Percentiles rank a stretch among this genome's conserved stretches.
Conservation (phyloP, 495 filamentous ascomycete genomes). For the Hypoxylon subgilvum region DNA sequence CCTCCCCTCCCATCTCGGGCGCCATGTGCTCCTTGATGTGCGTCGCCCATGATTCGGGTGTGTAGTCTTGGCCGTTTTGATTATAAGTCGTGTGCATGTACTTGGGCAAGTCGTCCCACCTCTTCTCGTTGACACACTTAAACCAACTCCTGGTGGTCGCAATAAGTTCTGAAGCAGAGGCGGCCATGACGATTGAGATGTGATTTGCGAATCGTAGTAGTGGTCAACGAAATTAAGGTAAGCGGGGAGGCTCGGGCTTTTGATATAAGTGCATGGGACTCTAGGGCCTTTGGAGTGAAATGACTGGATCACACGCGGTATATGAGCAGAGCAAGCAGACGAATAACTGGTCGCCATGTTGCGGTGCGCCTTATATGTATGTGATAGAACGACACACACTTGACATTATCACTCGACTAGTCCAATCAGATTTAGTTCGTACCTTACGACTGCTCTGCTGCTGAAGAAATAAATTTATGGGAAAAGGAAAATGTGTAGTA, state of each 20-base stretch:
- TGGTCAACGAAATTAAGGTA: no score
- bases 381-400: background rate
- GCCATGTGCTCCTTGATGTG: constrained; percentile 21
- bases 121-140: constrained; percentile 31
- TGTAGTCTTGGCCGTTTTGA: constrained; percentile 29
- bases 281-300: no score
- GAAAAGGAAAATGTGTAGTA: no score
- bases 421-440: background rate
- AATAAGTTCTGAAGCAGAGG: constrained; percentile 20
- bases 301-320: background rate
- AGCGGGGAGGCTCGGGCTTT: no score
- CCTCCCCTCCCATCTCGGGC: constrained; percentile 21
- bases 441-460: no score
- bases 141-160: constrained; percentile 23
- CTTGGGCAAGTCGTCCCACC: constrained; percentile 21
- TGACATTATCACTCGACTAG: background rate
- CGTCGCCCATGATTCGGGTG: constrained; percentile 19
- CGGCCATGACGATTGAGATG: constrained; percentile 15
- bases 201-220: no score
- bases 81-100: constrained; percentile 27
- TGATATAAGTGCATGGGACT: no score
- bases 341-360: constrained; percentile 25
- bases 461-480: no score
- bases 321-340: no score
- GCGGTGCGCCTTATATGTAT: background rate